Percentiles rank a stretch among this genome's conserved stretches.
These are phyloP conservation scores for Beta lomatogona DNA, from an alignment of 179 eudicot species.

Conservation along the genomic window DNA sequence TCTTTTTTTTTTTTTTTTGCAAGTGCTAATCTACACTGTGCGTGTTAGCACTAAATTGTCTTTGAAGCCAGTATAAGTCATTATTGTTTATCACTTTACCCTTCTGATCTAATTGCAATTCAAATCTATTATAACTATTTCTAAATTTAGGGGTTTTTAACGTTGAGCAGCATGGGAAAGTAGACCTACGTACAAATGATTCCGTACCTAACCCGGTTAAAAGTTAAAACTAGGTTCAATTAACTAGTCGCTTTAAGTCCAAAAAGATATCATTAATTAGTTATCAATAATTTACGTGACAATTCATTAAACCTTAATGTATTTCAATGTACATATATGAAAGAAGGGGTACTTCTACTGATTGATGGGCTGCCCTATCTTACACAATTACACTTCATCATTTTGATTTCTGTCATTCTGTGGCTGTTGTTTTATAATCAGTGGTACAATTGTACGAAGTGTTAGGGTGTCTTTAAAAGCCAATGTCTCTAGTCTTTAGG, in stretches of 20 bases:
- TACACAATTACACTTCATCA: too few species aligned
- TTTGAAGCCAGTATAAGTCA: too few species aligned
- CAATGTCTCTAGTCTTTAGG: too few species aligned
- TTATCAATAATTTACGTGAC: not conserved
- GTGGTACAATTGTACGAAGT: too few species aligned
- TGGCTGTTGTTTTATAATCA: too few species aligned
- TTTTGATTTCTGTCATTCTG: too few species aligned
- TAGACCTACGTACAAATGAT: slow-evolving; percentile 4
- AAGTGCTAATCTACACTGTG: too few species aligned
- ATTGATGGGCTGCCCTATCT: too few species aligned
- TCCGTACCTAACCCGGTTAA: not conserved
- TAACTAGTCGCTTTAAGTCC: not conserved
- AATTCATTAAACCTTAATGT: not conserved
- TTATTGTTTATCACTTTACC: too few species aligned
- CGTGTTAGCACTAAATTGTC: too few species aligned
- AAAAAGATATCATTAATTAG: slow-evolving; percentile 6
- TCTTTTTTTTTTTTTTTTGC: too few species aligned
- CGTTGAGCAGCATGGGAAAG: not conserved
- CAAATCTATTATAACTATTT: not conserved
- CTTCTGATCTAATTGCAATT: not conserved
- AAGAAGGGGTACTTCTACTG: not conserved
- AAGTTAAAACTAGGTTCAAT: not conserved
- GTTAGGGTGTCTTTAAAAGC: too few species aligned
- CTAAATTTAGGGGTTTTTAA: not conserved
- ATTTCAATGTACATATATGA: not conserved